Base-by-base conservation (phyloP, 2,329 filamentous ascomycete species). In the Cryphonectria radicalis region DNA sequence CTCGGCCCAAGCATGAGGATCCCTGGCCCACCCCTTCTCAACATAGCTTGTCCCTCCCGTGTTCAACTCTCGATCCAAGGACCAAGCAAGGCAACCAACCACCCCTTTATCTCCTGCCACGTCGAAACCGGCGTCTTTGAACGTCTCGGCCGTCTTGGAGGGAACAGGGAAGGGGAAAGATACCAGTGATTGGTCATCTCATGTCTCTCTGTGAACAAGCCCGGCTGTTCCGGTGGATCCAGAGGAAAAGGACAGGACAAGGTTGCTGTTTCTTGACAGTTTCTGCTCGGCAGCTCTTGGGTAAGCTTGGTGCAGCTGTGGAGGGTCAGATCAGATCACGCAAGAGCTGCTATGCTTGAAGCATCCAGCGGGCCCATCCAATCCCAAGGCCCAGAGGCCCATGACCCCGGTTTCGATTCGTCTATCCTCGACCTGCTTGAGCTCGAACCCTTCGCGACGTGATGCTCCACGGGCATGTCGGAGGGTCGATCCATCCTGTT, bases 271-370 rank as follows among this genome's bases (percentile, higher is more conserved):
- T 42, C 53, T 43, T 66, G 67, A 55, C 37, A 22, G 53, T 67
- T 25, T 55, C 53, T 59, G 50, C 50, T 28, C 43, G 37, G 63
- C 42, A 42, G 66, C 40, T 32, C 42, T 22, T 32, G 17, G 35
- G n/a, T 32, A 25, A 35, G 35, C 25, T 59, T 59, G 43, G 25
- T 19, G 35, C n/a, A 22, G 32, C 63, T 4, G 19, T 66, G 63
- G 32, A 40, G 25, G 68, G 59, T 57, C 64, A 42, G 46, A 68
- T 68, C 69, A 71, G 46, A 68, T 68, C 69, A 71, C 69, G 69
- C 69, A 71, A 71, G 69, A 71, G 46, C 32, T 42, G 25, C 66
- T 68, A 68, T 63, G 67, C 63, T 67, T 50, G 43, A 71, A 67
- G 66, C 63, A 57, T 68, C 67, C 10, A 63, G 19, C 13, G 37